Conservation (phyloP, 2,329 filamentous ascomycete genomes). For the Huntiella bhutanensis region DNA sequence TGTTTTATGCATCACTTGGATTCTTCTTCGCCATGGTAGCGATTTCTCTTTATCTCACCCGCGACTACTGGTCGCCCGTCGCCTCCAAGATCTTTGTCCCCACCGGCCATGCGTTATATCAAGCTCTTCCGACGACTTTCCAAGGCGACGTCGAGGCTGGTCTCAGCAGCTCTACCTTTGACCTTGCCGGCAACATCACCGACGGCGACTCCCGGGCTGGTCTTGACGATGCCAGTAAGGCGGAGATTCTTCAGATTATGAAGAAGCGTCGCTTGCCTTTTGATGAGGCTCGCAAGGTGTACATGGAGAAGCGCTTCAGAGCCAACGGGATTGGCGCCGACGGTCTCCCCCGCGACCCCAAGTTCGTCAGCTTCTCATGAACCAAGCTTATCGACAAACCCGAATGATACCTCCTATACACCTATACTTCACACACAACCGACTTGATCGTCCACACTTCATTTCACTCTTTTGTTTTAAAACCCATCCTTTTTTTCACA, state of each 20-base stretch:
- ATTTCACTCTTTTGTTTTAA: no score
- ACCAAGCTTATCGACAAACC: neutral
- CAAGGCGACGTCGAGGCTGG: conserved; percentile 73
- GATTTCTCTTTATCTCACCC: conserved; percentile 66
- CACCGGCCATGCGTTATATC: conserved; percentile 48
- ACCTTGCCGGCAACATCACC: conserved; percentile 62
- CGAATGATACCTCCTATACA: no score
- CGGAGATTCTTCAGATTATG: conserved; percentile 78
- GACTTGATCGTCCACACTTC: no score
- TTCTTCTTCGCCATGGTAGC: conserved; percentile 52
- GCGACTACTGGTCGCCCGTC: conserved; percentile 53
- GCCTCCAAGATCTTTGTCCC: conserved; percentile 39
- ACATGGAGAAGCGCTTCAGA: conserved; percentile 69
- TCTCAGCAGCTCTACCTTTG: conserved; percentile 65
- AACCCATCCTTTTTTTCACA: no score
- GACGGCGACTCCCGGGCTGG: conserved; percentile 62
- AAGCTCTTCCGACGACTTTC: conserved; percentile 60
- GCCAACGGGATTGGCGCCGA: conserved; percentile 79
- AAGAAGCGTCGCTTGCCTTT: conserved; percentile 65
- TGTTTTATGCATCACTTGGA: conserved; percentile 60
- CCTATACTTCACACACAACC: no score
- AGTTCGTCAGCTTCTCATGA: conserved; percentile 70
- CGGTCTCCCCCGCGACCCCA: conserved; percentile 73
- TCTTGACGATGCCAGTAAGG: conserved; percentile 62
- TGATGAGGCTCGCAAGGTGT: conserved; percentile 74